These are phyloP conservation scores for Cardiospermum halicacabum DNA, from an alignment of 345 rosid species.

Conservation along the genomic window DNA sequence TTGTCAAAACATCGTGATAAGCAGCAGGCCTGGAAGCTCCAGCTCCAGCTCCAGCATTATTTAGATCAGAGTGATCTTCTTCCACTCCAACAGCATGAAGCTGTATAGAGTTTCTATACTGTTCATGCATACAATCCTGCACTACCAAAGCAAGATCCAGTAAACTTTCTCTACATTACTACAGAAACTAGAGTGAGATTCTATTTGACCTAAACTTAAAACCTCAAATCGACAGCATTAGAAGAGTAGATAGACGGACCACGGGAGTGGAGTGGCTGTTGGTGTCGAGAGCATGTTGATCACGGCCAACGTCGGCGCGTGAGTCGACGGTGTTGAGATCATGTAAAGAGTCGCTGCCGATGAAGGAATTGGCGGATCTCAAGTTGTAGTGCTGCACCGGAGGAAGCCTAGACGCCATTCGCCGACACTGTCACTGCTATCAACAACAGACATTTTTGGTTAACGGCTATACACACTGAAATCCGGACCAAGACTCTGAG, in stretches of 20 bases:
- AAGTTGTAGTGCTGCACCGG: conserved; percentile 64
- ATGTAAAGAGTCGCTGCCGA: conserved; percentile 48
- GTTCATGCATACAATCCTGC: conserved; percentile 74
- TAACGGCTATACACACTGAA: conserved; percentile 33
- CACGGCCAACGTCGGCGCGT: conserved; percentile 34
- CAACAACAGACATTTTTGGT: background rate
- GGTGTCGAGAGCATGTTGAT: conserved; percentile 42
- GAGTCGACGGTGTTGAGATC: conserved; percentile 83
- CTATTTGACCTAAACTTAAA: too few species aligned
- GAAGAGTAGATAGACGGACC: too few species aligned
- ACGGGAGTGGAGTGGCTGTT: conserved; percentile 47
- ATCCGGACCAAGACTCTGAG: too few species aligned
- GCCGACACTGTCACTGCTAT: too few species aligned
- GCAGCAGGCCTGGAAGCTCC: conserved; percentile 31
- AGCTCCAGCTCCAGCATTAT: conserved; percentile 35
- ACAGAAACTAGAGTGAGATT: too few species aligned
- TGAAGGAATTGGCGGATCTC: conserved; percentile 60
- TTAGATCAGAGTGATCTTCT: conserved; percentile 57
- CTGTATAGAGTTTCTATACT: conserved; percentile 58
- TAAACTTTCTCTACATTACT: too few species aligned
- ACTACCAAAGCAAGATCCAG: too few species aligned
- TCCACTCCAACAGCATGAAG: conserved; percentile 59
- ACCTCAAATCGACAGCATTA: too few species aligned
- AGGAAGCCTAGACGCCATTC: conserved; percentile 80
- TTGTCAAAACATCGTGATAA: conserved; percentile 39